These are phyloP conservation scores for Eimeria tenella DNA, from an alignment of 169 alveolate species.

Conservation along the genomic window DNA sequence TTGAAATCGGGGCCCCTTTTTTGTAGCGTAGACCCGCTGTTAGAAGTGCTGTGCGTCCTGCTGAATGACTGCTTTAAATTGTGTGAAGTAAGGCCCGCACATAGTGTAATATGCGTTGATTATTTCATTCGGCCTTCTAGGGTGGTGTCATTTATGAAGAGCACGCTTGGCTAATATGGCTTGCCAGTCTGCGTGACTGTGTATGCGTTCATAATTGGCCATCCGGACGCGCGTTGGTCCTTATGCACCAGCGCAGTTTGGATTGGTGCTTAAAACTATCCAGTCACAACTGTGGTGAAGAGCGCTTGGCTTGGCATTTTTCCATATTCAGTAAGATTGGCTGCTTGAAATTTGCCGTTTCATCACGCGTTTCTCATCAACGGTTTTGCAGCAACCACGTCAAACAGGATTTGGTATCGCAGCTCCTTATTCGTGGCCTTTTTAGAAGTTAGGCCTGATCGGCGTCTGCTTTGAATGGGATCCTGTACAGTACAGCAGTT, in stretches of 20 bases:
- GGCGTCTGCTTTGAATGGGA: too few relatives aligned
- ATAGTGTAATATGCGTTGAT: conserved; percentile 31
- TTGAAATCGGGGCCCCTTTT: too few relatives aligned
- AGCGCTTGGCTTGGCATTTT: not conserved
- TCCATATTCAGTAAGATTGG: not conserved
- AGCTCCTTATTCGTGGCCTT: too few relatives aligned
- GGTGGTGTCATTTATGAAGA: not conserved
- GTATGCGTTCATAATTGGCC: too few relatives aligned
- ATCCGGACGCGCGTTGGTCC: too few relatives aligned
- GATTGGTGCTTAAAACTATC: not conserved
- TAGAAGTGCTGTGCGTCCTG: conserved; percentile 13
- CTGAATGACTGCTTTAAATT: not conserved
- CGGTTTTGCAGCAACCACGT: conserved; percentile 34
- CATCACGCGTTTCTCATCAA: conserved; percentile 27
- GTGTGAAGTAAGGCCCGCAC: conserved; percentile 1
- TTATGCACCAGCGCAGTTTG: not conserved
- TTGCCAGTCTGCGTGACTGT: not conserved
- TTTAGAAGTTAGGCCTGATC: too few relatives aligned
- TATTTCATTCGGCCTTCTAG: conserved; percentile 8
- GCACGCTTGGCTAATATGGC: conserved; percentile 1
- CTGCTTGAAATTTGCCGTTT: conserved; percentile 17
- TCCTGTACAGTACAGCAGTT: too few relatives aligned
- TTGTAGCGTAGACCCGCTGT: not conserved
- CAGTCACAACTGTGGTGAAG: not conserved
- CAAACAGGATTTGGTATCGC: not conserved